Evolutionary conservation across 345 rosid species (phyloP).

Genomic region (Moricandia moricandioides): DNA sequence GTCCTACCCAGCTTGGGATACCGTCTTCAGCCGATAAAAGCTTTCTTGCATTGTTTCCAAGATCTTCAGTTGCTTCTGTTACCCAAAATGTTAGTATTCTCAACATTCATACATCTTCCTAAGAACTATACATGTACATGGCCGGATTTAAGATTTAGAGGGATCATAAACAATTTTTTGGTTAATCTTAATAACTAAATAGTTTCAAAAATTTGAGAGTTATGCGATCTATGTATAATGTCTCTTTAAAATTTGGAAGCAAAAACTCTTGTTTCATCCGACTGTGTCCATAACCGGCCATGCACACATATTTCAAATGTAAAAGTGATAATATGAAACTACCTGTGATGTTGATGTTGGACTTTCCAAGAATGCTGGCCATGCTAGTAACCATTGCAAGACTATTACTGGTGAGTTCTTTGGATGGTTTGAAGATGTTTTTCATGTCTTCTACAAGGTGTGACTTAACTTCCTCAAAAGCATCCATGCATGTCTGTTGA

Average conservation of each 20-base stretch:
- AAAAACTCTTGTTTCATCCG: too few species aligned
- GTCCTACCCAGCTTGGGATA: slow-evolving; percentile 49
- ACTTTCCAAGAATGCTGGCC: slow-evolving; percentile 32
- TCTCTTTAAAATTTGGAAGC: too few species aligned
- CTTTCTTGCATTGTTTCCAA: slow-evolving; percentile 17
- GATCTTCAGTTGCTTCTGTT: slow-evolving; percentile 18
- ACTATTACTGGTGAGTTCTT: slow-evolving; percentile 60
- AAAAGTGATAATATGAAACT: neutral
- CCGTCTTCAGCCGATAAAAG: slow-evolving; percentile 34
- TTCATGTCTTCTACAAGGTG: slow-evolving; percentile 47
- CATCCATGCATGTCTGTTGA: slow-evolving; percentile 68
- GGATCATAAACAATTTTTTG: too few species aligned
- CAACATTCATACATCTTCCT: neutral
- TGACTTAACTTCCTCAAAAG: slow-evolving; percentile 54
- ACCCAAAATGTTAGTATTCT: neutral
- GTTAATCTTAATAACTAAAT: too few species aligned
- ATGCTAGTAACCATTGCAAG: slow-evolving; percentile 59
- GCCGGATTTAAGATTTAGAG: too few species aligned
- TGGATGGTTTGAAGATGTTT: slow-evolving; percentile 37
- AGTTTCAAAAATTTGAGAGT: too few species aligned
- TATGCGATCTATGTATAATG: too few species aligned
- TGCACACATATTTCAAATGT: neutral
- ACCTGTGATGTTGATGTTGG: slow-evolving; percentile 27
- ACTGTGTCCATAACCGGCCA: too few species aligned
- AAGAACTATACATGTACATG: too few species aligned